Percentiles rank a stretch among this genome's conserved stretches.
Conservation (phyloP, 2,329 filamentous ascomycete species). For the Cordyceps fumosorosea region DNA sequence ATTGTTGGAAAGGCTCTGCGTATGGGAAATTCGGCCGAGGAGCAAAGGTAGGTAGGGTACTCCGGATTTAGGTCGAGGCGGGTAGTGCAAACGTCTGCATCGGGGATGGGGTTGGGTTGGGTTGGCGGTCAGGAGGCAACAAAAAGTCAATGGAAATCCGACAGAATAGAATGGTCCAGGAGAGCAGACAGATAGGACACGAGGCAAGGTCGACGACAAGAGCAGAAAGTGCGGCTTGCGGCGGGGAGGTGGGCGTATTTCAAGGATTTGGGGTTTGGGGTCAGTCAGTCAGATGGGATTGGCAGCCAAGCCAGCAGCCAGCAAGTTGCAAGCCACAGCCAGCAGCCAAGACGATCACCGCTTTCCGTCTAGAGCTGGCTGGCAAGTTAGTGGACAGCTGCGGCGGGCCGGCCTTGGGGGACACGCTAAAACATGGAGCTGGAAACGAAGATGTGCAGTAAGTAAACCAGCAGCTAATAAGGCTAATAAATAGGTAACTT, state of each 20-base stretch:
- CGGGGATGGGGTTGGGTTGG: background rate
- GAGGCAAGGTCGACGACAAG: background rate
- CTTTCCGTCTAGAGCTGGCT: background rate
- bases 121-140: background rate
- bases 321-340: background rate
- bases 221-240: background rate
- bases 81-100: background rate
- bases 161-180: background rate
- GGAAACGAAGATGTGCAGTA: background rate
- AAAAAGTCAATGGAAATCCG: background rate
- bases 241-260: slow-evolving; percentile 7
- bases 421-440: background rate
- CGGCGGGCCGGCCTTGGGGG: too few relatives aligned
- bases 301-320: background rate
- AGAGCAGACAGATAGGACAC: background rate
- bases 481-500: background rate
- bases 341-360: background rate
- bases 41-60: background rate
- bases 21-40: background rate
- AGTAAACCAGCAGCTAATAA: background rate
- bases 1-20: background rate
- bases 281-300: background rate
- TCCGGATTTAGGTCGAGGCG: background rate
- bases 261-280: background rate
- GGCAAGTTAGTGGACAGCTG: background rate